A percentile compares a stretch with the other conserved stretches of the same genome.
phyloP scores from a whole-genome alignment of 768 basidiomycete species.

The Vararia minispora region DNA sequence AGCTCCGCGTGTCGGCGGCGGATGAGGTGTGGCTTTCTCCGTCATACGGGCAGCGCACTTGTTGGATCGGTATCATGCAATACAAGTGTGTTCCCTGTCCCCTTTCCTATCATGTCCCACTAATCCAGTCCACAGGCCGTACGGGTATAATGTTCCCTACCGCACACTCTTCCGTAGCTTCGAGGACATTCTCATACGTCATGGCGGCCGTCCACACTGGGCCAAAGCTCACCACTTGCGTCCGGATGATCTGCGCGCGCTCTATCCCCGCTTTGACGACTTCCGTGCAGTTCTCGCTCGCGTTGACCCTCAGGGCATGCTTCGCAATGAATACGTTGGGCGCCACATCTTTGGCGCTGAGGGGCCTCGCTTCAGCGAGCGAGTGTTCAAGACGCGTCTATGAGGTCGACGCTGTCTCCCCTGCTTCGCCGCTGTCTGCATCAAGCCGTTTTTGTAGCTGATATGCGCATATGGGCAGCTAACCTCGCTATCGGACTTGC shows the following conservation, averaged over 20 bases:
- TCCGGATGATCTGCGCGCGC: slow-evolving; percentile 45
- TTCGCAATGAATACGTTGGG: slow-evolving; percentile 83
- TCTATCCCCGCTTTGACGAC: slow-evolving; percentile 78
- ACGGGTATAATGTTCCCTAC: slow-evolving; percentile 76
- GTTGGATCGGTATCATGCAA: slow-evolving; percentile 97
- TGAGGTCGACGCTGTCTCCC: slow-evolving; percentile 5
- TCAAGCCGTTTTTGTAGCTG: no score
- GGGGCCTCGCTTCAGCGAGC: slow-evolving; percentile 26
- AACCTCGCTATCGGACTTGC: no score
- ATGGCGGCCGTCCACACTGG: slow-evolving; percentile 91
- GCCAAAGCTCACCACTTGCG: slow-evolving; percentile 79
- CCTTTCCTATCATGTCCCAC: slow-evolving; percentile 5
- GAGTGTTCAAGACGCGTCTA: slow-evolving; percentile 34
- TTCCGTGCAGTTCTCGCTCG: slow-evolving; percentile 55
- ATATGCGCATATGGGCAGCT: no score
- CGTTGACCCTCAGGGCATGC: slow-evolving; percentile 66
- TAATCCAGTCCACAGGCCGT: slow-evolving; percentile 45
- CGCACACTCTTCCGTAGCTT: slow-evolving; percentile 65
- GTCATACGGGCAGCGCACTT: slow-evolving; percentile 63
- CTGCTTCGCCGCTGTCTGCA: background rate
- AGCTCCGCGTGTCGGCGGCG: slow-evolving; percentile 76
- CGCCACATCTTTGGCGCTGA: slow-evolving; percentile 71
- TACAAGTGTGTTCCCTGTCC: slow-evolving; percentile 59
- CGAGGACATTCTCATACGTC: slow-evolving; percentile 53
- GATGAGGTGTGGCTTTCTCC: slow-evolving; percentile 97